Percentiles rank a stretch among this genome's conserved stretches.
Evolutionary conservation across 352 stramenopile genomes (phyloP).

Genomic region (Pythium chondricola): DNA sequence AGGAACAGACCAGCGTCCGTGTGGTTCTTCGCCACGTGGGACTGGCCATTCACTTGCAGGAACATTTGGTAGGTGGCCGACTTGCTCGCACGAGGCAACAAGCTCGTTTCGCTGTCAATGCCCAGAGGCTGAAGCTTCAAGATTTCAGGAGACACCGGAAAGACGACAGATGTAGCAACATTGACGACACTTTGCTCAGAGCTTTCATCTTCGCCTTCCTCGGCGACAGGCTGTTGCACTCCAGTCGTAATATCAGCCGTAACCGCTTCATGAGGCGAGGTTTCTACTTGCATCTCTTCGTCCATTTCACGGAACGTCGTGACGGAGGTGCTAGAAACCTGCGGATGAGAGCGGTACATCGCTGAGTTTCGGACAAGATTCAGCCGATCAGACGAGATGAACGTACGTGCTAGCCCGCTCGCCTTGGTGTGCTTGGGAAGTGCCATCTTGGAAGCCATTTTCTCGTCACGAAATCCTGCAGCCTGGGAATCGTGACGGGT

Average conservation of each 20-base stretch:
- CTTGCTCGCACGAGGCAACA: constrained; percentile 26
- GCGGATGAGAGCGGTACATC: constrained; percentile 11
- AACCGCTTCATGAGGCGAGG: too few relatives aligned
- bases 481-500: background rate
- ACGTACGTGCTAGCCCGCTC: background rate
- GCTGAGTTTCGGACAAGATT: constrained; percentile 15
- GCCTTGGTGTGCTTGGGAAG: background rate
- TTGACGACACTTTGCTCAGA: constrained; percentile 2
- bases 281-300: too few relatives aligned
- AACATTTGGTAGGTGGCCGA: constrained; percentile 73
- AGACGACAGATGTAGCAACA: constrained; percentile 17
- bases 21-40: constrained; percentile 35
- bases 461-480: constrained; percentile 6
- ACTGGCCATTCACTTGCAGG: constrained; percentile 29
- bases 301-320: constrained; percentile 12
- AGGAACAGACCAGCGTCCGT: constrained; percentile 68
- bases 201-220: constrained; percentile 1
- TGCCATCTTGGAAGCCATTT: constrained; percentile 19
- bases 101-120: constrained; percentile 25
- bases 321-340: constrained; percentile 3
- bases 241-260: too few relatives aligned
- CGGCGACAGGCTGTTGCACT: too few relatives aligned
- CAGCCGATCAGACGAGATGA: constrained; percentile 6
- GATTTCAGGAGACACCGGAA: constrained; percentile 3
- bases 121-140: constrained; percentile 24